phyloP scores from a whole-genome alignment of 441 rosid species.

The Bocquillonia castaneifolia region DNA sequence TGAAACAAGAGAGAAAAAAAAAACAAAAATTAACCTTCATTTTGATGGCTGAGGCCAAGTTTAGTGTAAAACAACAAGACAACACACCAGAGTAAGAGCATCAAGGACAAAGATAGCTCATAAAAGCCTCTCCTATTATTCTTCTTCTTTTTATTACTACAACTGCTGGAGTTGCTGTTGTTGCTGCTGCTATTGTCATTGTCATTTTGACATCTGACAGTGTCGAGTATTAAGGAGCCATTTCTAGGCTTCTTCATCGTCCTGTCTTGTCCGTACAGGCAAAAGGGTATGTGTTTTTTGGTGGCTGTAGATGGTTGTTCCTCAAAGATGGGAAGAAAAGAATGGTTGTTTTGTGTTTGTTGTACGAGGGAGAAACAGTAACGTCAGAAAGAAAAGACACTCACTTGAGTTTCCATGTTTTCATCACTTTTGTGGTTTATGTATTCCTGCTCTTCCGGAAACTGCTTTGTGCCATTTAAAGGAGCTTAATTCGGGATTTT shows the following conservation, averaged over 20 bases:
- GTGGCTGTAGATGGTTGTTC: background rate
- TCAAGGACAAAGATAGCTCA: slow-evolving; percentile 54
- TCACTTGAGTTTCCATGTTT: background rate
- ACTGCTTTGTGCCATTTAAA: slow-evolving; percentile 20
- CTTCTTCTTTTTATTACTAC: slow-evolving; percentile 6
- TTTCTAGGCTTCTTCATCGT: slow-evolving; percentile 41
- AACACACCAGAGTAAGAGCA: slow-evolving; percentile 55
- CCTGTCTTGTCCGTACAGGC: slow-evolving; percentile 18
- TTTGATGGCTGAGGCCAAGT: slow-evolving; percentile 55
- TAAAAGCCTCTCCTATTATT: slow-evolving; percentile 27
- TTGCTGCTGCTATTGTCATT: background rate
- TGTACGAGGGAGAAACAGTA: background rate
- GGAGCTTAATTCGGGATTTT: slow-evolving; percentile 3
- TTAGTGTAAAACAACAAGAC: slow-evolving; percentile 51
- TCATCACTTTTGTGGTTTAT: slow-evolving; percentile 6
- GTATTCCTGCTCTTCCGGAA: slow-evolving; percentile 20
- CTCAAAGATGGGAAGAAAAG: slow-evolving; percentile 1
- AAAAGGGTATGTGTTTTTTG: background rate
- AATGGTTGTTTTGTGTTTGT: background rate
- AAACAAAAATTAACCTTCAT: slow-evolving; percentile 37
- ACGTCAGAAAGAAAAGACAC: background rate
- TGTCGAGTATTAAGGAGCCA: slow-evolving; percentile 18
- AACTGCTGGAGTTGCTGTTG: slow-evolving; percentile 1
- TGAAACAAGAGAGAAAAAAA: background rate
- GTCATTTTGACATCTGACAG: slow-evolving; percentile 25